Evolutionary conservation across 2,329 filamentous ascomycete genomes (phyloP).

Genomic region (Alternaria infectoria): DNA sequence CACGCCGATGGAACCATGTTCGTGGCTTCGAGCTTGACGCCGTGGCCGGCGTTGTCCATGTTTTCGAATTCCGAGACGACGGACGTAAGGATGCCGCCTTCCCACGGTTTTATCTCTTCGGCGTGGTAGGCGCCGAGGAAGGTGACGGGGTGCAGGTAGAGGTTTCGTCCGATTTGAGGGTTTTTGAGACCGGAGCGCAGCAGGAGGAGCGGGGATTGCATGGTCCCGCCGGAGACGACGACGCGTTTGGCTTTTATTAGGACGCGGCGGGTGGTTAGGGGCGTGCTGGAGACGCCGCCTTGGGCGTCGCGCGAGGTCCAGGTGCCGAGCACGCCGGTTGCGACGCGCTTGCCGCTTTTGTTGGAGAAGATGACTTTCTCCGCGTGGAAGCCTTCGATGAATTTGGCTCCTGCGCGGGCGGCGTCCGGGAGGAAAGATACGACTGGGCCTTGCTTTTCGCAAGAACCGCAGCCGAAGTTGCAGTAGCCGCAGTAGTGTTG

Average conservation of each 20-base stretch:
- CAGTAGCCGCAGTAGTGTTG: slow-evolving; percentile 76
- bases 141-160: slow-evolving; percentile 78
- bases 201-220: slow-evolving; percentile 79
- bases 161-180: slow-evolving; percentile 78
- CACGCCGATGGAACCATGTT: slow-evolving; percentile 75
- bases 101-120: slow-evolving; percentile 67
- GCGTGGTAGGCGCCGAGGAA: slow-evolving; percentile 67
- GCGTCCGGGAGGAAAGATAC: slow-evolving; percentile 82
- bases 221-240: slow-evolving; percentile 75
- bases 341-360: slow-evolving; percentile 60
- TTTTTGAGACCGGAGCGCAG: slow-evolving; percentile 82
- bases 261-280: slow-evolving; percentile 64
- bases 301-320: slow-evolving; percentile 76
- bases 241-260: slow-evolving; percentile 80
- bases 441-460: slow-evolving; percentile 79
- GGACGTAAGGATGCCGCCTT: slow-evolving; percentile 79
- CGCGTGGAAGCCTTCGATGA: slow-evolving; percentile 82
- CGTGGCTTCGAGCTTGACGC: slow-evolving; percentile 78
- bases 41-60: slow-evolving; percentile 79
- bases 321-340: slow-evolving; percentile 73
- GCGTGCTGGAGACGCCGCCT: slow-evolving; percentile 62
- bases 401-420: slow-evolving; percentile 75
- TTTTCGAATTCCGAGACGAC: slow-evolving; percentile 81
- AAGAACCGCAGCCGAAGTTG: slow-evolving; percentile 65
- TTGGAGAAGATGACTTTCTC: slow-evolving; percentile 73